Evolutionary conservation across 139 green algal genomes (phyloP), one percentile per base, ranked within the genome.

Genomic region (Chlorella sp.): DNA sequence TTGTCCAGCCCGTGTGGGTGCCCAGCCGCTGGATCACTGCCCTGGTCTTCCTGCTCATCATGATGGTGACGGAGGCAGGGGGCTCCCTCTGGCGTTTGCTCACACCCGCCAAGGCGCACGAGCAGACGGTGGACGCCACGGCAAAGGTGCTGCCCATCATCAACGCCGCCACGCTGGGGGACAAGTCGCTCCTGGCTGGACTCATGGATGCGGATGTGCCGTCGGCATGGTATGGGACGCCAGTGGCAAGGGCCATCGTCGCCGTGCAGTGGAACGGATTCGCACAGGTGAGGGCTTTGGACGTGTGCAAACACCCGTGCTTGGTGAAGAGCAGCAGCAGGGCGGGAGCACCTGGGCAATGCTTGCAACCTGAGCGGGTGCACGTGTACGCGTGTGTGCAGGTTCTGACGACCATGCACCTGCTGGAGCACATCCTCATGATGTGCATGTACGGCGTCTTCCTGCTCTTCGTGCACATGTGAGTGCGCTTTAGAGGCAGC

Each of bases 111-210:
- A 35, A 35, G n/a, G 62, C 35, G 27, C 29, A 67, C 5, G 62
- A 67, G n/a, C 62, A 31, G 5, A 67, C 62, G n/a, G 31, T 67
- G 62, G 62, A 67, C 35, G 62, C 62, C 34, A 67, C 62, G 31
- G 62, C 62, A 26, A 67, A 67, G 62, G 62, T 69, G 31, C 31
- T 69, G 5, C 33, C 63, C 63, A 69, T 69, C 32, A 69, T 69
- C 33, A 69, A 69, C 31, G 32, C 63, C 62, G 62, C 26, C 27
- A 26, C 35, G 4, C 65, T 71, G 34, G 32, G 34, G 2, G 35
- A 61, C 34, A n/a, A 51, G 35, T 71, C 65, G 20, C 35, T 51
- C 2, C 26, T 71, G 26, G 32, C 27, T 3, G 65, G 65, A 34
- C 65, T 71, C 4, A 31, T 71, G 5, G 30, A 51, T 4, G 65